Evolutionary conservation across 306 rosid species (phyloP), one percentile per base, ranked within the genome.

Genomic region (Cyamopsis tetragonoloba): DNA sequence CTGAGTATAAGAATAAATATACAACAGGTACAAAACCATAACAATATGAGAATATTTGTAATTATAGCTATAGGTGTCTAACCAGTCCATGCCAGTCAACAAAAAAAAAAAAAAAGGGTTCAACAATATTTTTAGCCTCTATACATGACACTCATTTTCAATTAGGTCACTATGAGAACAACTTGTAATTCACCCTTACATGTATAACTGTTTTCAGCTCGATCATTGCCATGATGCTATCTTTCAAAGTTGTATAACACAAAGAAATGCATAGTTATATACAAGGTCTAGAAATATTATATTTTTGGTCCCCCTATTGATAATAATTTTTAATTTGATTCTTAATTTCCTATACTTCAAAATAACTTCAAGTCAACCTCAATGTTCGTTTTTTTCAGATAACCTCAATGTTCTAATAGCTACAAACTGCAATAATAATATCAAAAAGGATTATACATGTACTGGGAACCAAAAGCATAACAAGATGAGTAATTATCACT

Each of bases 21-120:
- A 44, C 70, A 68, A 59, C 13, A 11, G 10, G 46, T 23, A 39
- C 9, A 30, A 30, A 48, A 43, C 66, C 48, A 27, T 47, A 19
- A 58, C 32, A 48, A 27, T 49, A 57, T 58, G n/a, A 70, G 37
- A 46, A 75, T 14, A 27, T 47, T 15, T 67, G 14, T 27, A 39
- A 67, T 6, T 30, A 20, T 17, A 70, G 12, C 17, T 35, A 49
- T 49, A 47, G 7, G 30, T 67, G 63, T 13, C 48, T 49, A 48
- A 38, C 39, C 27, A 48, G 59, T 44, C 38, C 37, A 58, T 26
- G 28, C 38, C 32, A 19, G 37, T 39, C 70, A 67, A 26, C 70
- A 2, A 20, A 24, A 49, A 46, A 63, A 27, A n/a, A 63, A 47
- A 64, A 10, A 66, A 31, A 31, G 3, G n/a, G 32, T 38, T n/a